phyloP scores from a whole-genome alignment of 257 asterid genomes.

The Cinchona pubescens region DNA sequence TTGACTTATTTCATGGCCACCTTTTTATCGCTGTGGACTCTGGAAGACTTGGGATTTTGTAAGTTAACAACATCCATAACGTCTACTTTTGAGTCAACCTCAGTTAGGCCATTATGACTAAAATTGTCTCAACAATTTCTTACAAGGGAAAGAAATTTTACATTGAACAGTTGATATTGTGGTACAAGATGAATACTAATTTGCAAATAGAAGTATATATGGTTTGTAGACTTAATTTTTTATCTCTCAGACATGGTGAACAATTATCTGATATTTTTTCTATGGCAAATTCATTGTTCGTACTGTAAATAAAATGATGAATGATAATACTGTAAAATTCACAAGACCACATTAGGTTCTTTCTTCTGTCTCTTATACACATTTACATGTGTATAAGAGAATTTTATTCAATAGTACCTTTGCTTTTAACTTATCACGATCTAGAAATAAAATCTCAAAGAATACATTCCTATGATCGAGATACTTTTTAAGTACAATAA shows the following conservation, averaged over 20 bases:
- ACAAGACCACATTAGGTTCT: background rate
- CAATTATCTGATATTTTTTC: too few relatives aligned
- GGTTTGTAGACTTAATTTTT: background rate
- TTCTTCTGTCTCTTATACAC: too few relatives aligned
- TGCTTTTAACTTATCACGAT: too few relatives aligned
- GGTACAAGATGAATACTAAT: background rate
- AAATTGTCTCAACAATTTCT: background rate
- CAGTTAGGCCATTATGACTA: too few relatives aligned
- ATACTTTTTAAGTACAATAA: slow-evolving; percentile 64
- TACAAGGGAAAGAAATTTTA: background rate
- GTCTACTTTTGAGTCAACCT: background rate
- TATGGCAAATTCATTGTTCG: too few relatives aligned
- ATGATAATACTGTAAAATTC: background rate
- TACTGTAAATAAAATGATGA: background rate
- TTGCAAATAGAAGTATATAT: background rate
- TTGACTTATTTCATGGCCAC: slow-evolving; percentile 91
- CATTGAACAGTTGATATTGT: background rate
- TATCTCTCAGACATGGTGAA: too few relatives aligned
- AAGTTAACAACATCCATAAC: slow-evolving; percentile 34
- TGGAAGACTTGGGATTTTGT: slow-evolving; percentile 93
- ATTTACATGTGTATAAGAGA: too few relatives aligned
- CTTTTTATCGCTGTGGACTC: slow-evolving; percentile 69
- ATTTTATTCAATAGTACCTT: too few relatives aligned
- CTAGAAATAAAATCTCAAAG: too few relatives aligned
- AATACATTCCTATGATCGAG: slow-evolving; percentile 81